Conservation (phyloP, 768 basidiomycete genomes). For the Lentinula detonsa region DNA sequence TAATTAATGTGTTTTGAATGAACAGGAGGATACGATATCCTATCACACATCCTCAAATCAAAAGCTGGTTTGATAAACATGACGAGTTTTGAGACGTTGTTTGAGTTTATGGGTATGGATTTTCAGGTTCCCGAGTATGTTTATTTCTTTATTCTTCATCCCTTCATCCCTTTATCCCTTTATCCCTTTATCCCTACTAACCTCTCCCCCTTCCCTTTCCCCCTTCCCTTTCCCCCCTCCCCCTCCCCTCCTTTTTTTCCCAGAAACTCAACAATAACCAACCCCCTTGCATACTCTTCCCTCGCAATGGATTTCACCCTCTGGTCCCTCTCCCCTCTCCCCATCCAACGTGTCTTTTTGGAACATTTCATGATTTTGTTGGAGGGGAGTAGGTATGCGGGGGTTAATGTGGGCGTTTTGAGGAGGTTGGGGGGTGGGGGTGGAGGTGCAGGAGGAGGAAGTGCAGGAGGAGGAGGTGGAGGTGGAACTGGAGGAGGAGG, state of each 20-base stretch:
- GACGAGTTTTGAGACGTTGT: constrained; percentile 75
- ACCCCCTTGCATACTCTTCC: constrained; percentile 73
- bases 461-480: no score
- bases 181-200: no score
- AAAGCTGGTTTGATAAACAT: constrained; percentile 76
- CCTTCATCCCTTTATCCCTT: fast-evolving
- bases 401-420: constrained; percentile 56
- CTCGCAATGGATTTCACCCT: constrained; percentile 88
- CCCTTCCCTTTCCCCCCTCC: no score
- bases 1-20: background rate
- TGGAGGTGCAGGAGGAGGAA: no score
- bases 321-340: constrained; percentile 67
- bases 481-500: constrained; percentile 32
- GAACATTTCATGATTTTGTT: constrained; percentile 79
- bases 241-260: background rate
- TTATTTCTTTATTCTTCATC: no score
- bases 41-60: constrained; percentile 63
- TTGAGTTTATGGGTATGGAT: constrained; percentile 83
- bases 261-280: constrained; percentile 79
- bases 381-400: constrained; percentile 61
- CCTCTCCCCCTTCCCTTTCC: no score
- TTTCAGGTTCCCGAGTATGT: constrained; percentile 77
- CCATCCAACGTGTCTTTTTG: constrained; percentile 75
- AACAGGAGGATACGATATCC: constrained; percentile 82
- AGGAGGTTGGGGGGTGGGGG: no score